These are phyloP conservation scores for Gynostemma pentaphyllum DNA, from an alignment of 306 rosid species.

Conservation along the genomic window DNA sequence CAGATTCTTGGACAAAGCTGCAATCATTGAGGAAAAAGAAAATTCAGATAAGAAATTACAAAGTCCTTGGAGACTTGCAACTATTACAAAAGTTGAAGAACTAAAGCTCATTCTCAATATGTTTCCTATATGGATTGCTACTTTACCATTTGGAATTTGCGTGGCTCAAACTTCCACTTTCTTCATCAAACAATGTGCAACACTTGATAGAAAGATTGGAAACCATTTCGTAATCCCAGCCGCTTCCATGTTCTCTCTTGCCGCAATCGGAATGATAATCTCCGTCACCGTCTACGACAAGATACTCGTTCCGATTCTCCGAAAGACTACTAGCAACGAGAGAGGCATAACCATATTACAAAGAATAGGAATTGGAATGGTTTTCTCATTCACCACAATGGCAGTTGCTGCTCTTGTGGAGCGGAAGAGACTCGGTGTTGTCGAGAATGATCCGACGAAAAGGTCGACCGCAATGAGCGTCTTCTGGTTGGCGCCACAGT, in stretches of 20 bases:
- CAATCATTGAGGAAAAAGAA: conserved; percentile 31
- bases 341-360: conserved; percentile 86
- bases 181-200: conserved; percentile 64
- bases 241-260: conserved; percentile 52
- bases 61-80: conserved; percentile 60
- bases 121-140: conserved; percentile 73
- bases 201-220: conserved; percentile 33
- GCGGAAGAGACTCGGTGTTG: conserved; percentile 33
- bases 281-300: conserved; percentile 66
- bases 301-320: conserved; percentile 45
- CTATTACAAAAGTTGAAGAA: conserved; percentile 71
- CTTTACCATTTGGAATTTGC: conserved; percentile 61
- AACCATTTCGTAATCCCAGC: conserved; percentile 50
- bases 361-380: conserved; percentile 81
- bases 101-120: conserved; percentile 74
- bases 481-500: conserved; percentile 81
- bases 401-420: conserved; percentile 56
- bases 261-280: conserved; percentile 61
- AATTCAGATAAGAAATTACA: conserved; percentile 28
- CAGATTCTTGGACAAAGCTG: conserved; percentile 94
- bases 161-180: conserved; percentile 73
- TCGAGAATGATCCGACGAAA: conserved; percentile 17
- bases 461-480: conserved; percentile 50
- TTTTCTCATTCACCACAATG: conserved; percentile 46
- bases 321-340: conserved; percentile 53